Conservation (phyloP, 192 early-diverging fungal genomes). For the Endogone sp. region DNA sequence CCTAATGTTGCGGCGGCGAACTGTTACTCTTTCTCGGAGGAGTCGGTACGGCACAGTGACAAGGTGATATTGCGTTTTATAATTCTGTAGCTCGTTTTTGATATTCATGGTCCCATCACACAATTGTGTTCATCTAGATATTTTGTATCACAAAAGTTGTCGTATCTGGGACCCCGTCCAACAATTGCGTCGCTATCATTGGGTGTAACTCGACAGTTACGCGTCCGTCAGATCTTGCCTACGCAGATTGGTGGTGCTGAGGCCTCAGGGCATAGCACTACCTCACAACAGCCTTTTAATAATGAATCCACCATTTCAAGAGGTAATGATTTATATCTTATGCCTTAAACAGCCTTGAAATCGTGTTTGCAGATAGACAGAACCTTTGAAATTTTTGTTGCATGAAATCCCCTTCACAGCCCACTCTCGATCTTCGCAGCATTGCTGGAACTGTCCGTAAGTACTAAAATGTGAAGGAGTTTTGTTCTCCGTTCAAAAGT, state of each 20-base stretch:
- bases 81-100: too few relatives aligned
- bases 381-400: too few relatives aligned
- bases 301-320: slow-evolving; percentile 34
- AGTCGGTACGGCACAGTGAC: slow-evolving; percentile 41
- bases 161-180: slow-evolving; percentile 33
- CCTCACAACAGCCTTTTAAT: slow-evolving; percentile 40
- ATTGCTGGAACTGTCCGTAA: too few relatives aligned
- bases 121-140: neutral
- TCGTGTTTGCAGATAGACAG: too few relatives aligned
- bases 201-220: slow-evolving; percentile 38
- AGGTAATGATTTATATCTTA: too few relatives aligned
- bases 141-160: slow-evolving; percentile 9
- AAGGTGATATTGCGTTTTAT: slow-evolving; percentile 15
- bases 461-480: too few relatives aligned
- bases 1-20: slow-evolving; percentile 39
- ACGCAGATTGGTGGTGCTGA: slow-evolving; percentile 23
- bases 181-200: slow-evolving; percentile 36
- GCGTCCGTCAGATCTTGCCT: slow-evolving; percentile 32
- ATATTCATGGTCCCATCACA: neutral
- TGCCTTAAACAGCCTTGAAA: too few relatives aligned
- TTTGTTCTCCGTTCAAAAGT: too few relatives aligned
- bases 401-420: too few relatives aligned
- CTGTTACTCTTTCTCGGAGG: slow-evolving; percentile 36
- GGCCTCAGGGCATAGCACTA: slow-evolving; percentile 27
- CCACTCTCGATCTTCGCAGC: too few relatives aligned